These are phyloP conservation scores for Cairneyella variabilis DNA, from an alignment of 495 filamentous ascomycete genomes.

Conservation along the genomic window DNA sequence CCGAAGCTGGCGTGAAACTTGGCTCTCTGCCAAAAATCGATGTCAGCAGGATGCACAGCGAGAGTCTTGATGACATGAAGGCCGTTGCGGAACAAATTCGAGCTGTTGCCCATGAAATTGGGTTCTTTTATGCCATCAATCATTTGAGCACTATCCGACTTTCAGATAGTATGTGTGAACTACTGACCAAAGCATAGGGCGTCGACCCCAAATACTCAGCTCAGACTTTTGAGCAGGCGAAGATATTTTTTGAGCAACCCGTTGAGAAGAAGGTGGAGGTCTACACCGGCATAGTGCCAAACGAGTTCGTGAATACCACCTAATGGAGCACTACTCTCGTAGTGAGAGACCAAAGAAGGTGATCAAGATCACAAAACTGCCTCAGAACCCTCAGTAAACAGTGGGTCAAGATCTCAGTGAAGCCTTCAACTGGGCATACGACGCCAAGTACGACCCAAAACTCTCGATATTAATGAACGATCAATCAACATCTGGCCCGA, in stretches of 20 bases:
- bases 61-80: slow-evolving; percentile 28
- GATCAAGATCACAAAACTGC: slow-evolving; percentile 24
- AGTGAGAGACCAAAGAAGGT: slow-evolving; percentile 31
- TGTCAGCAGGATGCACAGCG: slow-evolving; percentile 29
- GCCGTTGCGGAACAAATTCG: slow-evolving; percentile 35
- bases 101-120: slow-evolving; percentile 40
- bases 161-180: slow-evolving; percentile 32
- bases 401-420: slow-evolving; percentile 37
- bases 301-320: slow-evolving; percentile 23
- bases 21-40: slow-evolving; percentile 40
- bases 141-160: slow-evolving; percentile 18
- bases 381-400: slow-evolving; percentile 15
- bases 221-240: slow-evolving; percentile 31
- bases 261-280: slow-evolving; percentile 38
- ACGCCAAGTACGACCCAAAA: slow-evolving; percentile 30
- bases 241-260: slow-evolving; percentile 38
- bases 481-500: slow-evolving; percentile 21
- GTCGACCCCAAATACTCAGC: slow-evolving; percentile 20
- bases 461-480: background rate
- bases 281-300: slow-evolving; percentile 32
- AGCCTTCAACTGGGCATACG: slow-evolving; percentile 40
- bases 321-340: slow-evolving; percentile 37
- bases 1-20: slow-evolving; percentile 16
- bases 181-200: background rate
- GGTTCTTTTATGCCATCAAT: slow-evolving; percentile 46